Evolutionary conservation across 1,139 yeast genomes (phyloP).

Genomic region (Protomyces inouyei): DNA sequence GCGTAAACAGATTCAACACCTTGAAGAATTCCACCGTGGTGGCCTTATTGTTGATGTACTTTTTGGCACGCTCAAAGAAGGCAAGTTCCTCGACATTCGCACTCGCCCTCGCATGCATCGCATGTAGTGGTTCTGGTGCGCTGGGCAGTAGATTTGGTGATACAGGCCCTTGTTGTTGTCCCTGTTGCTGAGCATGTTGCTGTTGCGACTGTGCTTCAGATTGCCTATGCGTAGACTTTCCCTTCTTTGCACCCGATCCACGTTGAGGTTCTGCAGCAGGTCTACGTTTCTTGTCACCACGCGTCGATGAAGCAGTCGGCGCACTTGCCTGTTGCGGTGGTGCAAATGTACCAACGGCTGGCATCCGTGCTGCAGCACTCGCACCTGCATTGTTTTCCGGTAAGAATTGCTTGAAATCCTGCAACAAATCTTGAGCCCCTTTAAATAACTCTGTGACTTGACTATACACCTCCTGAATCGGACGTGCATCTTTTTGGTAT

Average conservation of each 20-base stretch:
- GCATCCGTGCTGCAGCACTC: slow-evolving; percentile 44
- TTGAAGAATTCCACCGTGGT: slow-evolving; percentile 87
- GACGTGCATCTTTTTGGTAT: slow-evolving; percentile 91
- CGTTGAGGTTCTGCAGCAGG: slow-evolving; percentile 17
- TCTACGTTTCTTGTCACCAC: slow-evolving; percentile 16
- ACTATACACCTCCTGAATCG: slow-evolving; percentile 88
- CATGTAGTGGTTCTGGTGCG: slow-evolving; percentile 78
- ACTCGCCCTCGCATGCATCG: slow-evolving; percentile 41
- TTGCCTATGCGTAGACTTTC: slow-evolving; percentile 28
- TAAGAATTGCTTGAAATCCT: slow-evolving; percentile 88
- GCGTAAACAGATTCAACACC: slow-evolving; percentile 76
- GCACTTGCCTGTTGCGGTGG: slow-evolving; percentile 49
- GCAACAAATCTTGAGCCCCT: slow-evolving; percentile 88
- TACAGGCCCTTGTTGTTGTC: slow-evolving; percentile 32
- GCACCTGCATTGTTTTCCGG: slow-evolving; percentile 58
- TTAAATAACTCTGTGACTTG: slow-evolving; percentile 86
- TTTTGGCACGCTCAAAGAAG: slow-evolving; percentile 88
- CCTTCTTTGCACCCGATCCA: slow-evolving; percentile 30
- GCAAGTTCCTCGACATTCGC: slow-evolving; percentile 62
- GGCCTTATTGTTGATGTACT: slow-evolving; percentile 82
- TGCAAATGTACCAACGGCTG: slow-evolving; percentile 94
- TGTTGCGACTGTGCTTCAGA: slow-evolving; percentile 1
- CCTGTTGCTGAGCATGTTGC: background rate
- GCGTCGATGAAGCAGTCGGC: slow-evolving; percentile 29
- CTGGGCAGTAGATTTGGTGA: slow-evolving; percentile 77